These are phyloP conservation scores for Sanghuangporus baumii DNA, from an alignment of 1,284 basidiomycete genomes.

Conservation along the genomic window DNA sequence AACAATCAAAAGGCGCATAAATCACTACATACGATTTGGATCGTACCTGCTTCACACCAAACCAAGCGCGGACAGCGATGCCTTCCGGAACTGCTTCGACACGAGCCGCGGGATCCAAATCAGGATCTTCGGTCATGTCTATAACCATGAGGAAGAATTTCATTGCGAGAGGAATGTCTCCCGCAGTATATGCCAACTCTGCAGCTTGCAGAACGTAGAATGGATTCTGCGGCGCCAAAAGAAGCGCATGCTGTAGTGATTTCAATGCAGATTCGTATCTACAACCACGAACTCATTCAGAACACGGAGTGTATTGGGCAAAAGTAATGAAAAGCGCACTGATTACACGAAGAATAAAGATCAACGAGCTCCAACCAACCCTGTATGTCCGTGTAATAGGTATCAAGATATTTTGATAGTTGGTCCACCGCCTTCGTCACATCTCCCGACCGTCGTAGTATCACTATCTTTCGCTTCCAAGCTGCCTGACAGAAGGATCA, in stretches of 20 bases:
- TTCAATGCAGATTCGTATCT: constrained; percentile 67
- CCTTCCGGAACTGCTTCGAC: constrained; percentile 46
- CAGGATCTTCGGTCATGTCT: constrained; percentile 76
- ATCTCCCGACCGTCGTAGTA: constrained; percentile 56
- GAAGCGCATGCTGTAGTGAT: constrained; percentile 74
- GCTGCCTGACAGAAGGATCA: constrained; percentile 45
- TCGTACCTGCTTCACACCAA: constrained; percentile 78
- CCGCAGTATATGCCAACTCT: constrained; percentile 81
- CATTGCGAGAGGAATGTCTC: constrained; percentile 69
- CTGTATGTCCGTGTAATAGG: constrained; percentile 88
- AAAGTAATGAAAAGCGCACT: constrained; percentile 42
- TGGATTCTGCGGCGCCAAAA: constrained; percentile 81
- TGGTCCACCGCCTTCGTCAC: constrained; percentile 67
- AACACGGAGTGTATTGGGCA: background rate
- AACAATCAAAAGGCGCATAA: background rate
- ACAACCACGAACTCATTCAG: background rate
- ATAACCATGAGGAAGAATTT: constrained; percentile 79
- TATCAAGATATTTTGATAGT: constrained; percentile 81
- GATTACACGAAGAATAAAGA: constrained; percentile 73
- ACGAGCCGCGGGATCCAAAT: constrained; percentile 29
- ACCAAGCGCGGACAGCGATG: constrained; percentile 72
- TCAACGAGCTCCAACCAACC: constrained; percentile 94
- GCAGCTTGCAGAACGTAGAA: constrained; percentile 80
- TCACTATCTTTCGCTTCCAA: constrained; percentile 81
- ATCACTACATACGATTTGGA: background rate